A percentile compares a stretch with the other conserved stretches of the same genome.
phyloP scores from a whole-genome alignment of 108 stramenopile genomes.

The Fragilaria radians region DNA sequence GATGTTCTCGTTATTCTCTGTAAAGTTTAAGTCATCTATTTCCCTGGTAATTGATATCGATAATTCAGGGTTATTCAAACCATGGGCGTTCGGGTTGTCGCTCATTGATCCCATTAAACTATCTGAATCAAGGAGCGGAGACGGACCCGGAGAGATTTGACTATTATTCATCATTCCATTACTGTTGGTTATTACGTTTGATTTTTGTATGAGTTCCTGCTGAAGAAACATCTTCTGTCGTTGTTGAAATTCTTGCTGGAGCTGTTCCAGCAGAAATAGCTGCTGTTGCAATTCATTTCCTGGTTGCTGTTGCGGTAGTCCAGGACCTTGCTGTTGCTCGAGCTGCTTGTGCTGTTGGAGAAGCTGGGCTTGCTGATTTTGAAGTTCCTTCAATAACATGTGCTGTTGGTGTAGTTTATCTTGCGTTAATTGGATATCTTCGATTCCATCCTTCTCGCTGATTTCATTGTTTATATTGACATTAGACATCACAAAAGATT shows the following conservation, averaged over 20 bases:
- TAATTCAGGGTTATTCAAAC: too few relatives aligned
- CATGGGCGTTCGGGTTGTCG: too few relatives aligned
- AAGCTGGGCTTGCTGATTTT: conserved; percentile 34
- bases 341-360: conserved; percentile 41
- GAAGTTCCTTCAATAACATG: conserved; percentile 29
- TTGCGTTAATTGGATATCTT: conserved; percentile 2
- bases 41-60: too few relatives aligned
- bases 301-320: conserved; percentile 29
- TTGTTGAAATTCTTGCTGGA: conserved; percentile 51
- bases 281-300: conserved; percentile 54
- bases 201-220: conserved; percentile 30
- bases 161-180: too few relatives aligned
- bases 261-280: conserved; percentile 36
- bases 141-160: too few relatives aligned
- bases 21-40: too few relatives aligned
- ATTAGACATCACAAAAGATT: neutral
- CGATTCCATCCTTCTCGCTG: neutral
- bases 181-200: too few relatives aligned
- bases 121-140: too few relatives aligned
- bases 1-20: too few relatives aligned
- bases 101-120: too few relatives aligned
- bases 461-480: neutral
- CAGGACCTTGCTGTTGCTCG: conserved; percentile 32
- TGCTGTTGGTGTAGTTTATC: conserved; percentile 43
- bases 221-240: conserved; percentile 49